These are phyloP conservation scores for Orbilia ellipsospora DNA, from an alignment of 2,329 filamentous ascomycete genomes.

Conservation along the genomic window DNA sequence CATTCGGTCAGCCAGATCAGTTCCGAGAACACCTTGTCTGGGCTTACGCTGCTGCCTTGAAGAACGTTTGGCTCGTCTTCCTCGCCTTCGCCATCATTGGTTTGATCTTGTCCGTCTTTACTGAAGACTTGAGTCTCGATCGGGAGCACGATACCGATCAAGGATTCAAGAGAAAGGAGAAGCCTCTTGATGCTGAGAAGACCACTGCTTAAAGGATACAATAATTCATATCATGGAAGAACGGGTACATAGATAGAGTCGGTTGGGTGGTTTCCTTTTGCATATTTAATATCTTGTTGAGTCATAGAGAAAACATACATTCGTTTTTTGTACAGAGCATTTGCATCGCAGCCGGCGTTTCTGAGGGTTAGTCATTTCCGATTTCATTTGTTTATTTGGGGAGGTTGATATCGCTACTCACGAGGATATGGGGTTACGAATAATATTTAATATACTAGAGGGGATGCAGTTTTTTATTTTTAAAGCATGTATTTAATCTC, in stretches of 20 bases:
- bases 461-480: background rate
- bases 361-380: background rate
- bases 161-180: conserved; percentile 64
- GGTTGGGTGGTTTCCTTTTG: background rate
- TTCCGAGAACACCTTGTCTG: conserved; percentile 65
- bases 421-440: conserved; percentile 11
- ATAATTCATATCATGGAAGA: background rate
- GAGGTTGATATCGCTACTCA: conserved; percentile 22
- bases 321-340: background rate
- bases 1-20: conserved; percentile 60
- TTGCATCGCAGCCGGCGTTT: conserved; percentile 8
- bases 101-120: conserved; percentile 67
- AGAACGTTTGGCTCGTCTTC: conserved; percentile 70
- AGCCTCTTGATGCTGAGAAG: conserved; percentile 52
- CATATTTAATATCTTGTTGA: background rate
- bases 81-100: conserved; percentile 67
- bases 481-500: background rate
- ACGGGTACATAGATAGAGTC: background rate
- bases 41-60: conserved; percentile 69
- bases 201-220: conserved; percentile 9
- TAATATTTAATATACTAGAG: conserved; percentile 25
- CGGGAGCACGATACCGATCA: conserved; percentile 66
- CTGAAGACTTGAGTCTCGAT: conserved; percentile 67
- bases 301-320: background rate
- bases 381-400: conserved; percentile 8